Base-by-base conservation (phyloP, 176 grass and related monocot genomes). In the Thinopyrum elongatum region DNA sequence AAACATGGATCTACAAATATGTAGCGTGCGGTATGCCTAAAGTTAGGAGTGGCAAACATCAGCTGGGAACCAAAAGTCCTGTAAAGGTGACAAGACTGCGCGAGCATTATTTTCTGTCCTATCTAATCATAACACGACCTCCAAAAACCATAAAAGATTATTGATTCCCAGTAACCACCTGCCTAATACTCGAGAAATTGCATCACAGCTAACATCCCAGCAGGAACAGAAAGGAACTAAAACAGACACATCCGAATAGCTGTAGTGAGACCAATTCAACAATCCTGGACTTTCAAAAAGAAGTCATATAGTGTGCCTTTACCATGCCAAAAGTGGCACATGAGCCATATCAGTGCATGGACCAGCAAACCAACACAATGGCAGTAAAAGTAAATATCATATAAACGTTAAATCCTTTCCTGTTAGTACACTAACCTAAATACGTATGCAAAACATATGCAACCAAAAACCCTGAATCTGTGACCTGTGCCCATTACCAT, bases 301-400 rank as follows among this genome's bases (percentile, higher is more conserved):
- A 65, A 30, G 4, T 7, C 41, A 1, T n/a, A 73, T 65, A 80
- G 3, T 73, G 70, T 81, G 4, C 10, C n/a, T 80, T n/a, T 44
- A 78, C 25, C 74, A 79, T 83, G 74, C 9, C 42, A 87, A 78
- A 75, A 30, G 42, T 44, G 4, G 72, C 14, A 75, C 13, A 51
- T 31, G 26, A 76, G 26, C 25, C 41, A 71, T 31, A 22, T 79
- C 26, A 86, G n/a, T 31, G 27, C 22, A 77, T 82, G 77, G 38
- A 34, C 64, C 19, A 82, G 13, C 28, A 74, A 90, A 55, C 76
- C 30, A 1, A 74, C 67, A 65, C 3, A 17, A 82, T 38, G 55
- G 21, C 42, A 58, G 21, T 65, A 41, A 42, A 76, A 77, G 12
- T 13, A n/a, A 74, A 65, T 74, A 59, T 33, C 12, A 42, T 33